A percentile compares a stretch with the other conserved stretches of the same genome.
These are phyloP conservation scores for Gamsiella multidivaricata DNA, from an alignment of 192 early-diverging fungal species.

Conservation along the genomic window DNA sequence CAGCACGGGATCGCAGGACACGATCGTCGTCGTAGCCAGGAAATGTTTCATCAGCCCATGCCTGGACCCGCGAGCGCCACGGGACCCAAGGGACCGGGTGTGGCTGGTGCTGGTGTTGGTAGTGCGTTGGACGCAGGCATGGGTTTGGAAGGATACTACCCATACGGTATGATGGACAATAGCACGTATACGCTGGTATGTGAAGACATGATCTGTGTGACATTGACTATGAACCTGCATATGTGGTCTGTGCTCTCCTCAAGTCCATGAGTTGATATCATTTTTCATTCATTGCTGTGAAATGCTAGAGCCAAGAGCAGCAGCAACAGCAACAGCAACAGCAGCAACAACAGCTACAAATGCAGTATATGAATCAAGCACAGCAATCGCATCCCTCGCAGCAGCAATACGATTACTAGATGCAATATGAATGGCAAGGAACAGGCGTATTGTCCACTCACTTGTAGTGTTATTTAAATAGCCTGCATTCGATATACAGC, in stretches of 20 bases:
- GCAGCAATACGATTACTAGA: too few species aligned
- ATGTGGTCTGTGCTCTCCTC: slow-evolving; percentile 9
- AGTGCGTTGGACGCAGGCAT: neutral
- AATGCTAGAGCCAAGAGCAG: neutral
- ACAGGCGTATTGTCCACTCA: too few species aligned
- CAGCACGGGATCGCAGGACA: slow-evolving; percentile 7
- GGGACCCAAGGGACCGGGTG: slow-evolving; percentile 19
- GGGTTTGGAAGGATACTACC: slow-evolving; percentile 29
- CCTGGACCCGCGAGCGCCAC: slow-evolving; percentile 13
- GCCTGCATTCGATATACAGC: too few species aligned
- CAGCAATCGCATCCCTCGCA: slow-evolving; percentile 5
- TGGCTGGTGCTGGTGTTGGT: slow-evolving; percentile 1
- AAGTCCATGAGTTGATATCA: too few species aligned
- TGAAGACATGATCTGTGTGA: neutral
- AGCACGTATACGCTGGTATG: slow-evolving; percentile 30
- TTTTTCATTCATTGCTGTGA: neutral
- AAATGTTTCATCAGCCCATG: slow-evolving; percentile 32
- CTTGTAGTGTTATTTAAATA: too few species aligned
- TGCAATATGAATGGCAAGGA: too few species aligned
- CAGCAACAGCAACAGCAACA: slow-evolving; percentile 11
- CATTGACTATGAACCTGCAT: too few species aligned
- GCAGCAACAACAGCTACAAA: slow-evolving; percentile 17
- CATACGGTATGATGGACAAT: slow-evolving; percentile 24
- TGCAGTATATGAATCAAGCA: slow-evolving; percentile 7
- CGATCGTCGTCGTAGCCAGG: slow-evolving; percentile 35